Percentiles rank a stretch among this genome's conserved stretches.
These are phyloP conservation scores for Bacidia rubella DNA, from an alignment of 495 filamentous ascomycete species.

Conservation along the genomic window DNA sequence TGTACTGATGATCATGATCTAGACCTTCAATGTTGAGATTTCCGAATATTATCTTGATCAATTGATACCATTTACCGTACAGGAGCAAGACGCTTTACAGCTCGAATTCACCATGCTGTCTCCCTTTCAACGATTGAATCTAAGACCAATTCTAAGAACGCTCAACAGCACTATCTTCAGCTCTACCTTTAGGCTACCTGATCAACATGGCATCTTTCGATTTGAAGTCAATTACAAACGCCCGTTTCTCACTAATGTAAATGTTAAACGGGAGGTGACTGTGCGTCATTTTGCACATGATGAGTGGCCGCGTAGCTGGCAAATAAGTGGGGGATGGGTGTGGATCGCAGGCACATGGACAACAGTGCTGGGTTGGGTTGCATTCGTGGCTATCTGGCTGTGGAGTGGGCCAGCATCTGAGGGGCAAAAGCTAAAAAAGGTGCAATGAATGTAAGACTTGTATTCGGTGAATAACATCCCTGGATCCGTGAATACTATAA, in stretches of 20 bases:
- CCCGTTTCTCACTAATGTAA: constrained; percentile 75
- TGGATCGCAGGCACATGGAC: constrained; percentile 85
- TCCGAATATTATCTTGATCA: constrained; percentile 65
- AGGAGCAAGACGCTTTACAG: constrained; percentile 59
- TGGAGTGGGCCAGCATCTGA: constrained; percentile 56
- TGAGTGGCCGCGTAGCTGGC: constrained; percentile 84
- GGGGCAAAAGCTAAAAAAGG: constrained; percentile 25
- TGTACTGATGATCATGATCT: not conserved
- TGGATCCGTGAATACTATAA: too few relatives aligned
- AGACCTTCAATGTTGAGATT: constrained; percentile 80
- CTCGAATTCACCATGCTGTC: constrained; percentile 98
- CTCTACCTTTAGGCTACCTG: constrained; percentile 65
- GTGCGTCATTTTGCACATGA: constrained; percentile 93
- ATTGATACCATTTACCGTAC: constrained; percentile 59
- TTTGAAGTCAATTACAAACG: constrained; percentile 94
- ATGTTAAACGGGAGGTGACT: constrained; percentile 90
- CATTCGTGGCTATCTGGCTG: constrained; percentile 79
- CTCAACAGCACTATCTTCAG: constrained; percentile 60
- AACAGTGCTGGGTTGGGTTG: constrained; percentile 72
- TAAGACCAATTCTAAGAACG: constrained; percentile 44
- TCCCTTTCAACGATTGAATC: constrained; percentile 84
- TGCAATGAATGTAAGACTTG: constrained; percentile 51
- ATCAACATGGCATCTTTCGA: constrained; percentile 97
- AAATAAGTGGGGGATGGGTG: constrained; percentile 82
- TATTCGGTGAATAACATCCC: too few relatives aligned